These are phyloP conservation scores for Xylaria scruposa DNA, from an alignment of 495 filamentous ascomycete genomes.

Conservation along the genomic window DNA sequence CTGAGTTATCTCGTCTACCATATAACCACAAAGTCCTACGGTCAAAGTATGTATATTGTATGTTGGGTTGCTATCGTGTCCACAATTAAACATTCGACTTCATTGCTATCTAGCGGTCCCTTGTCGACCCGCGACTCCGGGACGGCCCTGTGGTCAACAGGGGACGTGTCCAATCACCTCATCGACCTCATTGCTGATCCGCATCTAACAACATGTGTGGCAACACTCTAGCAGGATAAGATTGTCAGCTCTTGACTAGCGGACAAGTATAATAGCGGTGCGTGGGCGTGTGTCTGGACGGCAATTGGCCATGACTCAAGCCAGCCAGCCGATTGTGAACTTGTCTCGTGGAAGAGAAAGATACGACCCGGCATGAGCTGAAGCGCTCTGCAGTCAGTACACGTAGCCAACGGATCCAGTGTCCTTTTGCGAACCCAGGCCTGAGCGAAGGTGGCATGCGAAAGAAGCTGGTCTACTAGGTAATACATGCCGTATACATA, in stretches of 20 bases:
- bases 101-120: background rate
- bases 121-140: constrained; percentile 23
- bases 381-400: background rate
- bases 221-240: constrained; percentile 9
- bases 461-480: background rate
- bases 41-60: too few species aligned
- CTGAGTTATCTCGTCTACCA: background rate
- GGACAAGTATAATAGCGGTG: background rate
- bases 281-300: background rate
- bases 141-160: constrained; percentile 15
- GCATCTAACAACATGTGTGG: constrained; percentile 10
- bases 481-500: too few species aligned
- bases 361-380: constrained; percentile 8
- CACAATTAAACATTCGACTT: background rate
- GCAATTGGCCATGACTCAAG: background rate
- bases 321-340: background rate
- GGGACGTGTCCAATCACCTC: constrained; percentile 7
- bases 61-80: background rate
- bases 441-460: background rate
- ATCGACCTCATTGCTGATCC: background rate
- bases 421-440: constrained; percentile 3
- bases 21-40: background rate
- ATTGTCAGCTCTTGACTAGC: constrained; percentile 9
- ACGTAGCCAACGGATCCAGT: constrained; percentile 5
- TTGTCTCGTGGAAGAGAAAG: background rate